Evolutionary conservation across 768 basidiomycete genomes (phyloP), one percentile per base, ranked within the genome.

Genomic region (Tricholoma bakamatsutake): DNA sequence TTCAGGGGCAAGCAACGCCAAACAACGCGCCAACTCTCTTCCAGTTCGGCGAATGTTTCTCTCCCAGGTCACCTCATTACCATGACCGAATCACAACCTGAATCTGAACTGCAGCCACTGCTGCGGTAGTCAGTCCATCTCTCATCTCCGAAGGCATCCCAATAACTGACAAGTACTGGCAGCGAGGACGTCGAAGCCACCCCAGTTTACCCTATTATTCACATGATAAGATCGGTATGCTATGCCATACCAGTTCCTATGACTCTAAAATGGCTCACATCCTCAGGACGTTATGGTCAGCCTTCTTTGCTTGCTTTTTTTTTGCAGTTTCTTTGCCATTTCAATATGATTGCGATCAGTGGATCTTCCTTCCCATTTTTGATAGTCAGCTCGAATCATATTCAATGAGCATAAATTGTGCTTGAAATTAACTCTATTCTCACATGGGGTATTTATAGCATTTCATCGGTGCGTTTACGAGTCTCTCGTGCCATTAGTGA

Each of bases 121-220:
- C 65, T 81, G 30, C 68, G 66, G 53, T 68, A 67, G 76, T 79
- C 57, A 63, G 75, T 70, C 24, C 42, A 15, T 55, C 46, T 28
- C 43, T 53, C 51, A 39, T 57, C 55, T 18, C n/a, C 34, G 15
- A 34, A 50, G 9, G 12, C 18, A 9, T 9, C 30, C 27, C 18
- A 0, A 52, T 40, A 4, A 28, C n/a, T 40, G 21, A 52, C 39
- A 43, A 57, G 40, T 48, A 30, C 28, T 28, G 46, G 46, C 62
- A 81, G 69, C 63, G 80, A 74, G 71, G 78, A 76, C 69, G 78
- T 83, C 46, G 81, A 82, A 35, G 63, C 69, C 40, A 87, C 83
- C 0, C 71, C 76, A 27, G 88, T 93, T 1, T 93, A 88, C 67
- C 91, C 92, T 5, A 72, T 90, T 50, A 89, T 95, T 37, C 90